Evolutionary conservation across 352 stramenopile species (phyloP), one percentile per base, ranked within the genome.

Genomic region (Pythium volutum): DNA sequence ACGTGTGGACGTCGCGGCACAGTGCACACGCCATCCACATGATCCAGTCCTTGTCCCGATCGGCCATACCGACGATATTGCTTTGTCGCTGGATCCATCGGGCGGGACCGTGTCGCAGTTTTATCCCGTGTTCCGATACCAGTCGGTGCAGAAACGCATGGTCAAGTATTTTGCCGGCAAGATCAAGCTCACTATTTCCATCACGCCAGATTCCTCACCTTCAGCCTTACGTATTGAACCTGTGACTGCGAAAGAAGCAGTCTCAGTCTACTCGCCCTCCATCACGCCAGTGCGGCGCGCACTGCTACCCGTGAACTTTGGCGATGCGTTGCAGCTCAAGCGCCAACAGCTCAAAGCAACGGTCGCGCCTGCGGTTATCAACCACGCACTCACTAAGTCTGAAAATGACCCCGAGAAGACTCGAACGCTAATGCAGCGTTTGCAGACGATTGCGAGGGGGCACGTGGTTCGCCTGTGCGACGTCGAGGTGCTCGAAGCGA

Each of bases 141-240:
- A 58, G 34, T 18, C 10, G 2, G 16, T 69, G 18, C 27, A 46
- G 22, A 47, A 47, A 27, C 31, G 26, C 20, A n/a, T 47, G 38
- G 26, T 69, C 53, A 64, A 64, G 33, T 61, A 69, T 31, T 57
- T 61, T 12, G 53, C 56, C 2, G 63, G 63, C 23, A 70, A 70
- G 25, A 34, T 70, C 49, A 70, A 70, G 38, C 25, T 70, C 14
- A 23, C 22, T 0, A 55, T 60, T 16, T 45, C 43, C 15, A 45
- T 61, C 43, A 23, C 25, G 22, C 14, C 11, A 7, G 43, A 66
- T 42, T 10, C 34, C 46, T 22, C 22, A 11, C 33, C 12, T 52
- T 9, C 23, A 3, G 23, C 23, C 46, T 4, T 38, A 16, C 12
- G 10, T 7, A 52, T 8, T 20, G 45, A 51, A 29, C 16, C 25